Conservation (phyloP, 345 rosid species). For the Ceriops zippeliana region DNA sequence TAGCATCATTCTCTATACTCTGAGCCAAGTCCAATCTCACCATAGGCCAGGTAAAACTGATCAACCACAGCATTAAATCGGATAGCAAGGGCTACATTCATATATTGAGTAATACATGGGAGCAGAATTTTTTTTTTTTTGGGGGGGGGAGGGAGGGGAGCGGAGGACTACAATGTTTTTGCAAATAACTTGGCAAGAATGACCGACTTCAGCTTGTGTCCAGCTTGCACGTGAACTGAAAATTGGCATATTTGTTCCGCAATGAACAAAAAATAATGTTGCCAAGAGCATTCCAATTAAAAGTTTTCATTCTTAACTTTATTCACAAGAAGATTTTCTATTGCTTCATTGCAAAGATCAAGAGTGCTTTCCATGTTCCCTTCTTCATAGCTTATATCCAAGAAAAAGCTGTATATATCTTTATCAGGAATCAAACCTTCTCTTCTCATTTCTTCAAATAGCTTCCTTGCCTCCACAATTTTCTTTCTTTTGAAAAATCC, state of each 20-base stretch:
- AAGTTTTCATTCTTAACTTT: conserved; percentile 27
- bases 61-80: too few relatives aligned
- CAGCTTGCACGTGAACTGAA: background rate
- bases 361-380: conserved; percentile 51
- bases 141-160: background rate
- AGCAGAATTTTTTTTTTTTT: background rate
- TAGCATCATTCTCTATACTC: too few relatives aligned
- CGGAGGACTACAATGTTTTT: conserved; percentile 8
- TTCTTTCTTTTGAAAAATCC: conserved; percentile 79
- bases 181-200: background rate
- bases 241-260: background rate
- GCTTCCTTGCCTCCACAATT: conserved; percentile 58
- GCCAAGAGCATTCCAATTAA: conserved; percentile 19
- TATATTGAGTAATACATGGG: too few relatives aligned
- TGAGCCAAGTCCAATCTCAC: too few relatives aligned
- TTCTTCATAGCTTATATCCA: conserved; percentile 58
- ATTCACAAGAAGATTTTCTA: conserved; percentile 57
- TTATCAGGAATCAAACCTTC: conserved; percentile 53
- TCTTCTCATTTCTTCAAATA: conserved; percentile 71
- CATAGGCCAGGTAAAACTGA: too few relatives aligned
- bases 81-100: too few relatives aligned
- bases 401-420: conserved; percentile 54
- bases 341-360: conserved; percentile 78
- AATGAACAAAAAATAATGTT: background rate
- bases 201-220: background rate